Percentiles rank a stretch among this genome's conserved stretches.
Evolutionary conservation across 805 yeast genomes (phyloP).

Genomic region (Candida succiphila): DNA sequence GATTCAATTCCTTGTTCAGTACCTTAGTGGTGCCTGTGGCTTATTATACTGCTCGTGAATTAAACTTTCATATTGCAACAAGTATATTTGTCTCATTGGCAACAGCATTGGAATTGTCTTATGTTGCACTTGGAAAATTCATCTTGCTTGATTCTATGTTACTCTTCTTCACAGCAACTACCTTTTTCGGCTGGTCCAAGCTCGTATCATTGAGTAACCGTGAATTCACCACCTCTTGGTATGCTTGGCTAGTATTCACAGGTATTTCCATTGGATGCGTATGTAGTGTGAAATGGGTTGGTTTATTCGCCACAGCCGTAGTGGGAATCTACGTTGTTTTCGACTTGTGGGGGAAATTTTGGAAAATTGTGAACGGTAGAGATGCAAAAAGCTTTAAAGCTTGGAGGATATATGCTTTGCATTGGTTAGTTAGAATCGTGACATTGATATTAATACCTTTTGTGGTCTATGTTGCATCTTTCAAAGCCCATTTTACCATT

Average conservation of each 20-base stretch:
- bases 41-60: conserved; percentile 54
- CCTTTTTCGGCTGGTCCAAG: conserved; percentile 50
- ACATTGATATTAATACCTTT: conserved; percentile 67
- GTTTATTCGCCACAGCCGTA: conserved; percentile 52
- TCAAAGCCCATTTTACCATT: conserved; percentile 72
- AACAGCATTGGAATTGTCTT: conserved; percentile 61
- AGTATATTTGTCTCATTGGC: conserved; percentile 51
- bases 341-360: conserved; percentile 39
- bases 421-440: conserved; percentile 65
- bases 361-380: conserved; percentile 6
- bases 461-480: conserved; percentile 56
- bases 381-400: conserved; percentile 5
- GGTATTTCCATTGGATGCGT: conserved; percentile 76
- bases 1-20: conserved; percentile 62
- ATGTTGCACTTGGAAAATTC: conserved; percentile 62
- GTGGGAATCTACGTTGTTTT: conserved; percentile 50
- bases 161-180: conserved; percentile 63
- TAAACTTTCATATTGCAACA: conserved; percentile 41
- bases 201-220: conserved; percentile 35
- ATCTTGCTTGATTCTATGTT: conserved; percentile 71
- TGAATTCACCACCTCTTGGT: conserved; percentile 32
- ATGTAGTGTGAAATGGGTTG: conserved; percentile 82
- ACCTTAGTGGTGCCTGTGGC: conserved; percentile 62
- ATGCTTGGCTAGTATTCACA: conserved; percentile 46
- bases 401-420: conserved; percentile 30